Conservation (phyloP, 2,329 filamentous ascomycete species). For the Berkeleyomyces rouxiae region DNA sequence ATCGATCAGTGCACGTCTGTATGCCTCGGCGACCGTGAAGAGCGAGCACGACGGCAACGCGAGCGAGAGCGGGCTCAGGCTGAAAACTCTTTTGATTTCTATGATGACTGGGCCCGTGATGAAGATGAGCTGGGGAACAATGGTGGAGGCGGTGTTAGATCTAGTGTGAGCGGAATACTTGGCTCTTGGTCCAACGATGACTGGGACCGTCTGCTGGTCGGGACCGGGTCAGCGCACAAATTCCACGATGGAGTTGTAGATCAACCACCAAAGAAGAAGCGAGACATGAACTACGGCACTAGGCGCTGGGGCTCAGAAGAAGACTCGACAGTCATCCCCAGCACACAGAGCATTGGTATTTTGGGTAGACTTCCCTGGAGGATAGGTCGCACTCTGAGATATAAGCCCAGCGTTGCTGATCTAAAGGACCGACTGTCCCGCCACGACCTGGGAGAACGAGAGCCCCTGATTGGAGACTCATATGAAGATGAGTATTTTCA, state of each 20-base stretch:
- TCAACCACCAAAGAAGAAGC: slow-evolving; percentile 53
- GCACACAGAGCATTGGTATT: slow-evolving; percentile 72
- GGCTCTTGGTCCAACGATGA: slow-evolving; percentile 67
- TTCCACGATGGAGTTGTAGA: slow-evolving; percentile 24
- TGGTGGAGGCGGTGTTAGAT: slow-evolving; percentile 18
- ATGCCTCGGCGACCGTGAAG: slow-evolving; percentile 56
- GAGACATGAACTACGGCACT: slow-evolving; percentile 81
- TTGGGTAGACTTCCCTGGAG: slow-evolving; percentile 71
- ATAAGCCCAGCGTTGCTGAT: slow-evolving; percentile 81
- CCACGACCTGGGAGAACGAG: slow-evolving; percentile 38
- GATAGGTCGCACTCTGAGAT: slow-evolving; percentile 64
- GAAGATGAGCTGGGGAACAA: slow-evolving; percentile 30
- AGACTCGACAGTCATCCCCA: slow-evolving; percentile 81
- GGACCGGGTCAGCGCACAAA: slow-evolving; percentile 30
- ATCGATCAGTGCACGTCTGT: slow-evolving; percentile 56
- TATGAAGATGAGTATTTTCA: slow-evolving; percentile 27
- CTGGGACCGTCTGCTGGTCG: slow-evolving; percentile 65
- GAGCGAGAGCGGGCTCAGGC: slow-evolving; percentile 48
- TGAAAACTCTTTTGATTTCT: slow-evolving; percentile 88
- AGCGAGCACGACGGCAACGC: slow-evolving; percentile 50
- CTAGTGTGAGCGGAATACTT: slow-evolving; percentile 37
- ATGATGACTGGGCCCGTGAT: slow-evolving; percentile 82
- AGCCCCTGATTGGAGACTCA: slow-evolving; percentile 44
- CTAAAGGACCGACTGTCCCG: slow-evolving; percentile 67
- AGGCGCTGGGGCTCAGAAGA: slow-evolving; percentile 40